Percentiles rank a stretch among this genome's conserved stretches.
Conservation (phyloP, 2,329 filamentous ascomycete genomes). For the Pyrenophora tritici-repentis region DNA sequence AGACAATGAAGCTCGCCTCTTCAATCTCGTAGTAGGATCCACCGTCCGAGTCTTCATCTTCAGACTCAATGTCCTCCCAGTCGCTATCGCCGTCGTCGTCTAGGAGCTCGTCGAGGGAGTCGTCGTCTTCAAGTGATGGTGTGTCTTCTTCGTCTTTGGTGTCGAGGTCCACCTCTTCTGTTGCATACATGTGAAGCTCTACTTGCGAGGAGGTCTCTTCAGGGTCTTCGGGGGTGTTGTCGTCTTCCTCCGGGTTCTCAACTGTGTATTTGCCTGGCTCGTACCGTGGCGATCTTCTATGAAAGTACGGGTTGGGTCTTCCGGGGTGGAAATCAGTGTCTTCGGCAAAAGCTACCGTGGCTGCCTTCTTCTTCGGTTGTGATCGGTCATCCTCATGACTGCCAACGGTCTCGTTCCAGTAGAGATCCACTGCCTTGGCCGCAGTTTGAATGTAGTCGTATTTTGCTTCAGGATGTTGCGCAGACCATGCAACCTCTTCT, state of each 20-base stretch:
- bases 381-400: constrained; percentile 3
- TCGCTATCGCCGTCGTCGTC: constrained; percentile 28
- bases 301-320: constrained; percentile 32
- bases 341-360: constrained; percentile 23
- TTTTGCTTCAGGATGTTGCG: constrained; percentile 13
- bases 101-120: constrained; percentile 9
- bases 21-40: constrained; percentile 22
- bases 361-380: constrained; percentile 10
- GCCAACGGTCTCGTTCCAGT: constrained; percentile 29
- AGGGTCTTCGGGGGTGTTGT: constrained; percentile 25
- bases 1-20: constrained; percentile 29
- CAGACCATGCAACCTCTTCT: constrained; percentile 26
- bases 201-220: constrained; percentile 24
- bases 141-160: no score
- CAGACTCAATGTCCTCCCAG: constrained; percentile 28
- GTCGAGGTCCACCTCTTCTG: background rate
- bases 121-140: background rate
- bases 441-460: constrained; percentile 29
- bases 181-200: constrained; percentile 2
- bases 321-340: constrained; percentile 30
- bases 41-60: background rate
- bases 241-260: constrained; percentile 13
- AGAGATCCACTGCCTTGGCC: constrained; percentile 29
- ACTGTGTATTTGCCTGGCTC: constrained; percentile 33
- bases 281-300: constrained; percentile 35